phyloP scores from a whole-genome alignment of 2,329 filamentous ascomycete genomes.

The Mycosphaerella sp. region DNA sequence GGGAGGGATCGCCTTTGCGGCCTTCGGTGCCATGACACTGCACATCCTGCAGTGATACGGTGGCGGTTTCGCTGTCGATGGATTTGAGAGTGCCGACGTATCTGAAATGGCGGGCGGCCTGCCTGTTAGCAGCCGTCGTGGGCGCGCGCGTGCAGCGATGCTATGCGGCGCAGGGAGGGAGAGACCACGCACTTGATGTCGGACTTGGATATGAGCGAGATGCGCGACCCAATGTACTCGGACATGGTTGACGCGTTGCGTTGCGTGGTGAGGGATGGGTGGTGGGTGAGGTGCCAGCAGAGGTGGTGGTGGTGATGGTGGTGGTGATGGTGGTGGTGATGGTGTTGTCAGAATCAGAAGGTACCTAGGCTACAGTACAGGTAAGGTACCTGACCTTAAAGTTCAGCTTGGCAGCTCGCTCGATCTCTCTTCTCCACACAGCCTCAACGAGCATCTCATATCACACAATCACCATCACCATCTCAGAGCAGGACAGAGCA shows the following conservation, averaged over 20 bases:
- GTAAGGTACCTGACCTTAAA: not conserved
- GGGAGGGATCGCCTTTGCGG: constrained; percentile 66
- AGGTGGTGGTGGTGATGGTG: constrained; percentile 2
- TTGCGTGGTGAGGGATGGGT: not conserved
- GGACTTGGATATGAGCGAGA: constrained; percentile 95
- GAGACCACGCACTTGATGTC: constrained; percentile 69
- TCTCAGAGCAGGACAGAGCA: not conserved
- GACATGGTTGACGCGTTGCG: constrained; percentile 42
- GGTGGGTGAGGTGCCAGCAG: constrained; percentile 4
- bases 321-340: constrained; percentile 4
- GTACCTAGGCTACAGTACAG: not conserved
- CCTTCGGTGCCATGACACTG: constrained; percentile 91
- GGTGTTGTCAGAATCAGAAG: constrained; percentile 2
- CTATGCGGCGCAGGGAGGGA: not conserved
- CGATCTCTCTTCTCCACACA: too few relatives aligned
- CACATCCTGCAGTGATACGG: constrained; percentile 95
- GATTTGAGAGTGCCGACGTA: constrained; percentile 95
- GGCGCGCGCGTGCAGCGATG: not conserved
- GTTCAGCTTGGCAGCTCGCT: too few relatives aligned
- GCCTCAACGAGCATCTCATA: too few relatives aligned
- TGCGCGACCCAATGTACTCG: constrained; percentile 69
- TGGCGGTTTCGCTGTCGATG: constrained; percentile 96
- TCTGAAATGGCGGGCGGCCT: constrained; percentile 43
- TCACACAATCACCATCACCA: not conserved
- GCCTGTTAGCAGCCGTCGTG: constrained; percentile 3